phyloP scores from a whole-genome alignment of 2,329 filamentous ascomycete genomes.

The Magnaporthiopsis incrustans region DNA sequence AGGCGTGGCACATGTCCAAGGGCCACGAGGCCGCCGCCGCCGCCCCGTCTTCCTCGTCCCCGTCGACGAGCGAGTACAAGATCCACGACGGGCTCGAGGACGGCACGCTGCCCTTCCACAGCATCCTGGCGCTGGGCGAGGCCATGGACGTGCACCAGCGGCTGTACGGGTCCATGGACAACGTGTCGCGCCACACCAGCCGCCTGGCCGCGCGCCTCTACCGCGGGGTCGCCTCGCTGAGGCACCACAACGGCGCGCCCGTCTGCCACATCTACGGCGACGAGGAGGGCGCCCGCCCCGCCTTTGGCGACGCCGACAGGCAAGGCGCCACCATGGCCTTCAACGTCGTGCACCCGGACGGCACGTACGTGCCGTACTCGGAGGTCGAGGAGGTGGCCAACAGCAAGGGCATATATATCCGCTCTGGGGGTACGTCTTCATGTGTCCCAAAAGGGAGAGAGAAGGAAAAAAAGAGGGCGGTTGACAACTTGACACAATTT shows the following conservation, averaged over 20 bases:
- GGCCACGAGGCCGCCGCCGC: conserved; percentile 24
- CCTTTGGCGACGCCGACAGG: conserved; percentile 40
- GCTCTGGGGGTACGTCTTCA: conserved; percentile 41
- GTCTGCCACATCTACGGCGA: conserved; percentile 43
- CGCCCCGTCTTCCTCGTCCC: not conserved
- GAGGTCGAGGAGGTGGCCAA: conserved; percentile 53
- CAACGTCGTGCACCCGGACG: conserved; percentile 47
- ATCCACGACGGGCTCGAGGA: conserved; percentile 58
- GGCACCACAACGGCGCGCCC: conserved; percentile 43
- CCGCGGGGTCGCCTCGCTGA: conserved; percentile 35
- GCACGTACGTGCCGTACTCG: conserved; percentile 45
- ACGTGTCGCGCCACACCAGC: conserved; percentile 49
- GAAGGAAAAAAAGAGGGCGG: too few relatives aligned
- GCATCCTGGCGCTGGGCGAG: conserved; percentile 52
- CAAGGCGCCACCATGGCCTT: conserved; percentile 59
- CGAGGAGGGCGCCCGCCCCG: conserved; percentile 14
- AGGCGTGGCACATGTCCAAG: conserved; percentile 48
- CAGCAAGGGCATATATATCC: conserved; percentile 46
- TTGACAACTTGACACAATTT: too few relatives aligned
- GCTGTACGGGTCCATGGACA: conserved; percentile 50
- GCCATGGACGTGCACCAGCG: conserved; percentile 48
- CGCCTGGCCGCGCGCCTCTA: conserved; percentile 43
- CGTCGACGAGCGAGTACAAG: conserved; percentile 26
- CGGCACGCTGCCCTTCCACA: conserved; percentile 58
- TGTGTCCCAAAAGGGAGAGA: too few relatives aligned